phyloP scores from a whole-genome alignment of 495 filamentous ascomycete genomes.

The Talaromyces nanjingensis region DNA sequence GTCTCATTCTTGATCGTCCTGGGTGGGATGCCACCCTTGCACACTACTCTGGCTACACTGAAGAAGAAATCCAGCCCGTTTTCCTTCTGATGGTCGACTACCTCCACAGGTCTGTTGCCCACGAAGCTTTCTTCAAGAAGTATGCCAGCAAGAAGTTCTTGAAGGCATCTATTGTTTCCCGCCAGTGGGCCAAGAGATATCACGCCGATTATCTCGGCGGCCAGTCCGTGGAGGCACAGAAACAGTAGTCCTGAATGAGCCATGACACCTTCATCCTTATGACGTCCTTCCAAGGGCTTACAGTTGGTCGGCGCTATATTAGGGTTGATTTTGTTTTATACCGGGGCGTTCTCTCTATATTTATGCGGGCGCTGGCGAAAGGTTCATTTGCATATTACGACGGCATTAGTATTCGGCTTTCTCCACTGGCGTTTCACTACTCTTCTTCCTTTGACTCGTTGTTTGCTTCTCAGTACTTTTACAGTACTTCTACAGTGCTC shows the following conservation, averaged over 20 bases:
- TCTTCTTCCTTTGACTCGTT: not conserved
- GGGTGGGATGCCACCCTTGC: slow-evolving; percentile 79
- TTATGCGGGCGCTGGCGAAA: slow-evolving; percentile 8
- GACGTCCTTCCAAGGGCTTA: slow-evolving; percentile 5
- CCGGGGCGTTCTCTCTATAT: slow-evolving; percentile 9
- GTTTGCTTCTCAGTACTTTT: not conserved
- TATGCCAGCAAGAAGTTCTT: slow-evolving; percentile 91
- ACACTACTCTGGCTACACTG: slow-evolving; percentile 88
- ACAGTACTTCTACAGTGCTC: not conserved
- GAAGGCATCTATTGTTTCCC: slow-evolving; percentile 81
- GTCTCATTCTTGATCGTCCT: slow-evolving; percentile 80
- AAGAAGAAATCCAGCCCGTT: slow-evolving; percentile 87
- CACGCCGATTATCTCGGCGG: slow-evolving; percentile 35
- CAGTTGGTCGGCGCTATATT: slow-evolving; percentile 9
- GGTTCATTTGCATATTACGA: slow-evolving; percentile 9
- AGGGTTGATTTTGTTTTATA: slow-evolving; percentile 8
- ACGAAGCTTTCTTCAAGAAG: slow-evolving; percentile 99
- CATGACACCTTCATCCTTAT: slow-evolving; percentile 15
- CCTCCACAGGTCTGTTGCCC: slow-evolving; percentile 74
- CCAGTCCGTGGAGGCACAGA: slow-evolving; percentile 25
- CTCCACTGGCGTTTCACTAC: not conserved
- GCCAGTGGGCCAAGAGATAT: slow-evolving; percentile 84
- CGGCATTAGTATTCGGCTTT: slow-evolving; percentile 10
- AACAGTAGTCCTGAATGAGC: slow-evolving; percentile 26
- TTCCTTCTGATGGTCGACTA: slow-evolving; percentile 95